Conservation (phyloP, 441 rosid genomes). For the Euphorbia schlechtendalii region DNA sequence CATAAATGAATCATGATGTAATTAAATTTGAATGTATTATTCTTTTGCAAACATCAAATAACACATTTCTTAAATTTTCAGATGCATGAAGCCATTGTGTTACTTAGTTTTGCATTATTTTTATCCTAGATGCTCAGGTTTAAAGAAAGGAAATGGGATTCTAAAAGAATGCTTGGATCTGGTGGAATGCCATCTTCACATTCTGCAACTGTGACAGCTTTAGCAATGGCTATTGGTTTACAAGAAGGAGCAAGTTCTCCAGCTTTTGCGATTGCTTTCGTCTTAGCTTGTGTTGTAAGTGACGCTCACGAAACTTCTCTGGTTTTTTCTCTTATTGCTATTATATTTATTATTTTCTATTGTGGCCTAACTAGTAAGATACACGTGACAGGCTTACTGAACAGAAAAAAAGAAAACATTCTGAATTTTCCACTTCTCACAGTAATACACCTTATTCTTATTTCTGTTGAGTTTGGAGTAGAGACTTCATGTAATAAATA, state of each 20-base stretch:
- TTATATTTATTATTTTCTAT: neutral
- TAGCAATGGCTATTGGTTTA: conserved; percentile 74
- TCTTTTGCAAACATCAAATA: neutral
- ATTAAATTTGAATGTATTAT: neutral
- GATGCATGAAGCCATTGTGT: neutral
- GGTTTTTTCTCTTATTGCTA: neutral
- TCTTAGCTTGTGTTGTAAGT: conserved; percentile 84
- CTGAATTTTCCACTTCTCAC: neutral
- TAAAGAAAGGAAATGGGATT: conserved; percentile 95
- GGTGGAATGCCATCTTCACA: conserved; percentile 99
- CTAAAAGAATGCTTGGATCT: conserved; percentile 73
- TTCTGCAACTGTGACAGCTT: conserved; percentile 86
- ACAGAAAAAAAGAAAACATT: too few species aligned
- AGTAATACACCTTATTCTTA: too few species aligned
- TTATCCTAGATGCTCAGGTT: conserved; percentile 79
- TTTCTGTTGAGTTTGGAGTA: too few species aligned
- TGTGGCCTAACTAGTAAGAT: neutral
- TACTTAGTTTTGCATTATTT: conserved; percentile 36
- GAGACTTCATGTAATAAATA: too few species aligned
- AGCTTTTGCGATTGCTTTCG: conserved; percentile 74
- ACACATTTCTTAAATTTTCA: neutral
- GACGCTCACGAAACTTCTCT: neutral
- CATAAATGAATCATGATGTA: too few species aligned
- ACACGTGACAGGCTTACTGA: neutral
- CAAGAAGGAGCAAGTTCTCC: conserved; percentile 72